Base-by-base conservation (phyloP, 2,329 filamentous ascomycete genomes). In the Colletotrichum tamarilloi region DNA sequence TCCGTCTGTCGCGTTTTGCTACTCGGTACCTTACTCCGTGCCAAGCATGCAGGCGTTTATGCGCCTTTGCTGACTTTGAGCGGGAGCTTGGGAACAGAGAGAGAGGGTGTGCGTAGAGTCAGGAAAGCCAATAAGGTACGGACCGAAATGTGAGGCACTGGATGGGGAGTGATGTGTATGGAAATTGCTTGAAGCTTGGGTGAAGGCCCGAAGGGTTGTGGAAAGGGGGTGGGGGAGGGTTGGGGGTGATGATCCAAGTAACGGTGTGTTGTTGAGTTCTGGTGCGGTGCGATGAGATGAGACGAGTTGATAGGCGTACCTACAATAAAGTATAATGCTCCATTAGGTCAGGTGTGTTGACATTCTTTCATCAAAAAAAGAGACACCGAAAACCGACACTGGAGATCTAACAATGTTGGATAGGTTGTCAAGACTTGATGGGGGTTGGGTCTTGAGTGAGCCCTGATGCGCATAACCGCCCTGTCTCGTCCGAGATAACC, bases 71-170 rank as follows among this genome's bases (percentile, higher is more conserved):
- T 49, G 42, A 49, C 42, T n/a, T 22, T 22, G 28, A 16, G 58
- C 53, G n/a, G 28, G 38, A 53, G 53, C 52, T 49, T 32, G 35
- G 53, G 26, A 11, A 72, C 6, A 35, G 32, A 35, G 32, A 35
- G 32, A 35, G 32, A 35, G 32, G 32, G 38, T 42, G 3, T 42
- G 8, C 14, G 38, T 42, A 42, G 38, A 42, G 38, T 42, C 35
- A 64, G 38, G 67, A 58, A 71, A 49, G 24, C 14, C 38, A 19
- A 42, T 26, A 49, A 22, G 11, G 28, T 53, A 64, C 55, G 69
- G 65, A 59, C 66, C 66, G 66, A 72, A 59, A 28, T 22, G 26
- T 55, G 59, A 72, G 53, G 70, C 32, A 60, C 42, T 24, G 57
- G 32, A 38, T 16, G 28, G 68, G 24, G 14, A 38, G 12, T 42